Conservation (phyloP, 305 asterid species). For the Galium porrigens region DNA sequence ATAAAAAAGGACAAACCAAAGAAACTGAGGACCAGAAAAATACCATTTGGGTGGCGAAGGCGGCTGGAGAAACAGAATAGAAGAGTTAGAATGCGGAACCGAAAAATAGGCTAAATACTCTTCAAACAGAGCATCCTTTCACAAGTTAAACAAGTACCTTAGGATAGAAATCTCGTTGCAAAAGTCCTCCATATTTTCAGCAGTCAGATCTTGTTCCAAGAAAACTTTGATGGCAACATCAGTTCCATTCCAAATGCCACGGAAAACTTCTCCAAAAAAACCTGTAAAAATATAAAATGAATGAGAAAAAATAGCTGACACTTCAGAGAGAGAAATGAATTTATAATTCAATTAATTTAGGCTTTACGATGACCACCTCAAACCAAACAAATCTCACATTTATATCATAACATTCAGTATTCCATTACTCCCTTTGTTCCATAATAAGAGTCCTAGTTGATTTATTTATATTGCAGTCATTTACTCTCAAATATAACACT, state of each 20-base stretch:
- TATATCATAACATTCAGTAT: neutral
- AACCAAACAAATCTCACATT: neutral
- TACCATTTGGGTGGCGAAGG: conserved; percentile 98
- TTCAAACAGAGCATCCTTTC: neutral
- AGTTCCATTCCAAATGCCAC: conserved; percentile 95
- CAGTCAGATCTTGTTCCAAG: conserved; percentile 95
- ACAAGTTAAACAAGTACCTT: conserved; percentile 34
- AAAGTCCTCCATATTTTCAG: conserved; percentile 97
- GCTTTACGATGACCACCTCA: neutral
- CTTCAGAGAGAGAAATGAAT: neutral
- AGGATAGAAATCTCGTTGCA: conserved; percentile 93
- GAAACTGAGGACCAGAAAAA: conserved; percentile 21
- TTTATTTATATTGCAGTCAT: neutral
- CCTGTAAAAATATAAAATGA: conserved; percentile 26
- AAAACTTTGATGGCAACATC: conserved; percentile 95
- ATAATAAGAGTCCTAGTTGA: neutral
- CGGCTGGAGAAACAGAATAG: conserved; percentile 54
- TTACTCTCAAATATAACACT: neutral
- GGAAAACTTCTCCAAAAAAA: conserved; percentile 96
- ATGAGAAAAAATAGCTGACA: neutral
- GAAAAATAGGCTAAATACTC: conserved; percentile 14
- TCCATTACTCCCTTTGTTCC: neutral
- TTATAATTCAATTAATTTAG: neutral
- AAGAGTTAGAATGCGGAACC: conserved; percentile 23
- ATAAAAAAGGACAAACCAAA: conserved; percentile 8